Percentiles rank a stretch among this genome's conserved stretches.
These are phyloP conservation scores for Zalerion maritima DNA, from an alignment of 495 filamentous ascomycete genomes.

Conservation along the genomic window DNA sequence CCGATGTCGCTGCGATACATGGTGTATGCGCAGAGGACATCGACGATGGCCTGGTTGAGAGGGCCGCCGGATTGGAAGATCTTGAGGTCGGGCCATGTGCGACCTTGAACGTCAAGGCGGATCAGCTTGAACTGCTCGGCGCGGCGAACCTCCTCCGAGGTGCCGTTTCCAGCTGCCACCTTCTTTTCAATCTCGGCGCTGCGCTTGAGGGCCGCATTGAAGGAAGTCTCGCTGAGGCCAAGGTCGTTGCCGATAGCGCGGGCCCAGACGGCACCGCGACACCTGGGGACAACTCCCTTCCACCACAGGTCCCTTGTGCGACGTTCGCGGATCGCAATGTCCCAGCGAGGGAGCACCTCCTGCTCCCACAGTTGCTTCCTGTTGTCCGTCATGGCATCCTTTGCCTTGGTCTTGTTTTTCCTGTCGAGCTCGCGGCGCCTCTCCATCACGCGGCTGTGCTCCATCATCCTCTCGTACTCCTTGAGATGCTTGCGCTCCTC, in stretches of 20 bases:
- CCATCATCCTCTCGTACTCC: conserved; percentile 92
- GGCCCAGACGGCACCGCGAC: conserved; percentile 72
- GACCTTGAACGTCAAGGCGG: conserved; percentile 46
- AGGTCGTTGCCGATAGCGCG: conserved; percentile 84
- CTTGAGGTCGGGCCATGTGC: conserved; percentile 65
- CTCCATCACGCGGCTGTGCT: conserved; percentile 55
- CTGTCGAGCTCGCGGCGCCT: conserved; percentile 37
- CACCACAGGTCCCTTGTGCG: conserved; percentile 86
- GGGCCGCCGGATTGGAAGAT: conserved; percentile 71
- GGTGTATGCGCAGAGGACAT: conserved; percentile 76
- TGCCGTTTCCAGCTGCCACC: conserved; percentile 24
- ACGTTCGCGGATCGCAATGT: conserved; percentile 53
- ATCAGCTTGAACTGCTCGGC: conserved; percentile 52
- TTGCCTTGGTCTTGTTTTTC: conserved; percentile 29
- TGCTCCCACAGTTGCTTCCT: conserved; percentile 75
- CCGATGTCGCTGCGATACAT: conserved; percentile 94
- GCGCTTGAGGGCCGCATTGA: conserved; percentile 60
- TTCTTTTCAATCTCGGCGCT: conserved; percentile 51
- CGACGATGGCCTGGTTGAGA: conserved; percentile 56
- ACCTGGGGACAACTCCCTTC: conserved; percentile 70
- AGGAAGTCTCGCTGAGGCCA: conserved; percentile 59
- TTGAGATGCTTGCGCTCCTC: conserved; percentile 85
- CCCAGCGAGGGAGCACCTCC: conserved; percentile 77
- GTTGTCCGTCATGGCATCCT: conserved; percentile 48
- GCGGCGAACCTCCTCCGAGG: conserved; percentile 29